Evolutionary conservation across 2,329 filamentous ascomycete genomes (phyloP).

Genomic region (Drechslerella dactyloides): DNA sequence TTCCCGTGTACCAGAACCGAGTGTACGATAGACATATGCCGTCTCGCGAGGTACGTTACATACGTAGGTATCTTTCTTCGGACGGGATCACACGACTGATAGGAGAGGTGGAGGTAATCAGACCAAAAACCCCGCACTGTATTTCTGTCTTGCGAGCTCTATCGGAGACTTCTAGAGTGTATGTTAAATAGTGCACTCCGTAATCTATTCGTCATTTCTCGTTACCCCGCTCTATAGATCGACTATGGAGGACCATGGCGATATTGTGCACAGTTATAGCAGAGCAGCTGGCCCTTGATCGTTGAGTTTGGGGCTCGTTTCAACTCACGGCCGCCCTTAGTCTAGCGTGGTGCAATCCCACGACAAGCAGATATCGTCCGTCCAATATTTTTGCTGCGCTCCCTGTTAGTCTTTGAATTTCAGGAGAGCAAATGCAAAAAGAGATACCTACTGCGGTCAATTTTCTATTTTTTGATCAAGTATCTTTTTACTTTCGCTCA

Average conservation of each 20-base stretch:
- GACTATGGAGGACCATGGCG: constrained; percentile 33
- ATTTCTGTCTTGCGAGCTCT: too few species aligned
- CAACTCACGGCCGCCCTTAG: not conserved
- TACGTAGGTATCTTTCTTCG: not conserved
- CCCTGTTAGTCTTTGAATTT: constrained; percentile 29
- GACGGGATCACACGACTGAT: too few species aligned
- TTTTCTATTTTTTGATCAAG: constrained; percentile 25
- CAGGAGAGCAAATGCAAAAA: not conserved
- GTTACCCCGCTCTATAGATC: constrained; percentile 45
- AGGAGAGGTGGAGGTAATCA: too few species aligned
- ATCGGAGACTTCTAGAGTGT: constrained; percentile 1
- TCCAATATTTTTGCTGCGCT: constrained; percentile 33
- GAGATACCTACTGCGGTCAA: constrained; percentile 35
- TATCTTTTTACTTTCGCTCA: too few species aligned
- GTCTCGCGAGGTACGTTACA: too few species aligned
- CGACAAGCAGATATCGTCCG: constrained; percentile 23
- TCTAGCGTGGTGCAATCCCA: constrained; percentile 42
- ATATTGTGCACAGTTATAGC: not conserved
- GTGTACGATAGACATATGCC: too few species aligned
- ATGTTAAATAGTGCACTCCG: not conserved
- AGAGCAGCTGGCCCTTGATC: not conserved
- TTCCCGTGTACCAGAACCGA: too few species aligned
- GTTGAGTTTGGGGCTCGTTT: constrained; percentile 8
- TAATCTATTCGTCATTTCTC: constrained; percentile 42
- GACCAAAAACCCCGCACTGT: too few species aligned